A percentile compares a stretch with the other conserved stretches of the same genome.
These are phyloP conservation scores for Albugo laibachii DNA, from an alignment of 352 stramenopile genomes.

Conservation along the genomic window DNA sequence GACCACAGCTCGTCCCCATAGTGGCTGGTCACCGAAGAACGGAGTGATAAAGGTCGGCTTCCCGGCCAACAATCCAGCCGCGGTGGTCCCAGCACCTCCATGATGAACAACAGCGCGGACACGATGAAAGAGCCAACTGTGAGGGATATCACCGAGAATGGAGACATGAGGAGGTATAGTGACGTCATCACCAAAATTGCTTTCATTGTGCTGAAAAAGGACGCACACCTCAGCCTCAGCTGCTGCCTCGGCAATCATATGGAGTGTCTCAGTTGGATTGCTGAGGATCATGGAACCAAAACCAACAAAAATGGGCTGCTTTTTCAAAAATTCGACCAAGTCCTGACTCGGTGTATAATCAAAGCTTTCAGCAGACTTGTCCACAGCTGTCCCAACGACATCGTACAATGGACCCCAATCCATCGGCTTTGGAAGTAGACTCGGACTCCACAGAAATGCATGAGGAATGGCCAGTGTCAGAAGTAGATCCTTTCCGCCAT, in stretches of 20 bases:
- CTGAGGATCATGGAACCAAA: constrained; percentile 88
- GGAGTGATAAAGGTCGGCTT: constrained; percentile 88
- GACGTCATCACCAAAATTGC: constrained; percentile 27
- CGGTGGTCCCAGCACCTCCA: constrained; percentile 75
- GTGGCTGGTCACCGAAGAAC: constrained; percentile 90
- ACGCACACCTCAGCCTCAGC: constrained; percentile 40
- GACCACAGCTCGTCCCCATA: constrained; percentile 82
- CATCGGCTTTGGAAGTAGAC: constrained; percentile 68
- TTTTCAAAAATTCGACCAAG: constrained; percentile 40
- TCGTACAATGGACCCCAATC: constrained; percentile 81
- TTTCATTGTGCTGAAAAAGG: constrained; percentile 83
- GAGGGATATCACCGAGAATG: constrained; percentile 45
- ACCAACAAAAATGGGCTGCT: constrained; percentile 82
- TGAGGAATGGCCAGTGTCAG: constrained; percentile 61
- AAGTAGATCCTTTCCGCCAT: constrained; percentile 30
- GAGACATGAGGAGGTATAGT: constrained; percentile 31
- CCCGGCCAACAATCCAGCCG: constrained; percentile 71
- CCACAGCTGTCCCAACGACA: constrained; percentile 70
- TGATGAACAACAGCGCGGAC: constrained; percentile 80
- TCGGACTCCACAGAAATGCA: constrained; percentile 78
- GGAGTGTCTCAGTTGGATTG: constrained; percentile 36
- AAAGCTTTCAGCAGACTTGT: constrained; percentile 14
- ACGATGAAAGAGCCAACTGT: constrained; percentile 84
- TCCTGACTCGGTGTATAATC: constrained; percentile 31
- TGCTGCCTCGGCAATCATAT: constrained; percentile 76